These are phyloP conservation scores for Pichia rugopelliculosa DNA, from an alignment of 805 yeast genomes.

Conservation along the genomic window DNA sequence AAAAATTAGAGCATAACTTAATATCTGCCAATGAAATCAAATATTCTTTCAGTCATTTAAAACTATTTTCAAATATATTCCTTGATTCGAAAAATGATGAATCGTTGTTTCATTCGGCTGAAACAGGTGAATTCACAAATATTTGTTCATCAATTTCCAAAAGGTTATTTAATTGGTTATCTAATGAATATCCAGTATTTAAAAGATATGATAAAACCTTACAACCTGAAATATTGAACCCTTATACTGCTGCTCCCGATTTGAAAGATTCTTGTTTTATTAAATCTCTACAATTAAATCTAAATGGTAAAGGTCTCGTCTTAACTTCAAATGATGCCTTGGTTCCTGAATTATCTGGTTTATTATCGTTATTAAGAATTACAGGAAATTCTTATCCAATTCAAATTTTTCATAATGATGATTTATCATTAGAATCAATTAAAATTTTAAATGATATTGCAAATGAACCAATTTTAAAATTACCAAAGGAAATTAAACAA, in stretches of 20 bases:
- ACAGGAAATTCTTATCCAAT: slow-evolving; percentile 44
- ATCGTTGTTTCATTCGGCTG: slow-evolving; percentile 1
- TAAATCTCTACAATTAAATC: slow-evolving; percentile 22
- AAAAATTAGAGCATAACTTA: slow-evolving; percentile 20
- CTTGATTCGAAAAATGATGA: slow-evolving; percentile 10
- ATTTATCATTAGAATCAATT: slow-evolving; percentile 29
- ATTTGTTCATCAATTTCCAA: slow-evolving; percentile 16
- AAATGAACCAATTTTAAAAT: slow-evolving; percentile 26
- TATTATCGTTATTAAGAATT: slow-evolving; percentile 42
- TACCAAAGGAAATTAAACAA: slow-evolving; percentile 18
- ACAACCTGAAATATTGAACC: slow-evolving; percentile 8
- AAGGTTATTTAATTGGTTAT: slow-evolving; percentile 36
- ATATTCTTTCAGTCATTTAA: slow-evolving; percentile 21
- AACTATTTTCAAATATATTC: slow-evolving; percentile 21
- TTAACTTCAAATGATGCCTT: slow-evolving; percentile 42
- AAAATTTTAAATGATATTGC: slow-evolving; percentile 30
- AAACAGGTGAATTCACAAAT: slow-evolving; percentile 2
- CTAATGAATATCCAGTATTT: slow-evolving; percentile 32
- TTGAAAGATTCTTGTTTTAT: slow-evolving; percentile 20
- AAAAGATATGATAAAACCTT: slow-evolving; percentile 27
- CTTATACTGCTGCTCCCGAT: slow-evolving; percentile 9
- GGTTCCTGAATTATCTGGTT: slow-evolving; percentile 39
- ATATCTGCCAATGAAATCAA: slow-evolving; percentile 20
- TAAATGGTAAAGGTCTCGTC: slow-evolving; percentile 47
- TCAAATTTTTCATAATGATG: slow-evolving; percentile 36